These are phyloP conservation scores for Phytophthora sansomeana DNA, from an alignment of 352 stramenopile genomes.

Conservation along the genomic window DNA sequence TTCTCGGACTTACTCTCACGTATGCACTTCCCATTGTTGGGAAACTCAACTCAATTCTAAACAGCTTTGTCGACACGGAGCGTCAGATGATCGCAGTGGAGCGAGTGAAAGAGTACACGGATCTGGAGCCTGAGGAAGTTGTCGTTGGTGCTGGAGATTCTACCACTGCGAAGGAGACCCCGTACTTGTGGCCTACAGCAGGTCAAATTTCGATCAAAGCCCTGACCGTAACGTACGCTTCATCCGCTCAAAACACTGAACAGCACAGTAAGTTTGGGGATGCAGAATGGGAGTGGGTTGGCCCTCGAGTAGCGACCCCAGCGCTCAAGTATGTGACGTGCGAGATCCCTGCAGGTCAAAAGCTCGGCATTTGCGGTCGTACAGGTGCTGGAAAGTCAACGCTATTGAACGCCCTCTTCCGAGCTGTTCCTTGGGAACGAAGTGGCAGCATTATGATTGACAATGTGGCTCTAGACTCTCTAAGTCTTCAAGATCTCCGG, in stretches of 20 bases:
- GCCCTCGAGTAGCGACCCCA: slow-evolving; percentile 24
- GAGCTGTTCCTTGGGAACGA: slow-evolving; percentile 59
- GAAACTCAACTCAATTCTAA: slow-evolving; percentile 88
- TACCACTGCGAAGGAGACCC: slow-evolving; percentile 18
- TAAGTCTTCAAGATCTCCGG: slow-evolving; percentile 75
- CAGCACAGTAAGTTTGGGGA: slow-evolving; percentile 23
- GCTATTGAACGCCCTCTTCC: slow-evolving; percentile 85
- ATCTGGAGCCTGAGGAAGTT: slow-evolving; percentile 59
- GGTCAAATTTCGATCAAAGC: slow-evolving; percentile 62
- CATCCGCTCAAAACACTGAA: slow-evolving; percentile 2
- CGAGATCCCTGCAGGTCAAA: slow-evolving; percentile 59
- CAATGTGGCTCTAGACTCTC: slow-evolving; percentile 59
- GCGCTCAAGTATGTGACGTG: slow-evolving; percentile 61
- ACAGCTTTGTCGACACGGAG: slow-evolving; percentile 89
- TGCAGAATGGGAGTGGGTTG: slow-evolving; percentile 33
- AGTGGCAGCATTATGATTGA: slow-evolving; percentile 78
- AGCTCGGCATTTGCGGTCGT: slow-evolving; percentile 86
- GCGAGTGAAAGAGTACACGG: slow-evolving; percentile 85
- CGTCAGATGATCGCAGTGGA: slow-evolving; percentile 94
- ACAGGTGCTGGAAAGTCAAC: slow-evolving; percentile 93
- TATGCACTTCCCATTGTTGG: slow-evolving; percentile 91
- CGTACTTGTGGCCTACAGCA: slow-evolving; percentile 43
- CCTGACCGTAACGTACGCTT: slow-evolving; percentile 53
- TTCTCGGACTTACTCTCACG: slow-evolving; percentile 91
- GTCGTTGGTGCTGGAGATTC: slow-evolving; percentile 17